Evolutionary conservation across 177 flowering plant genomes (phyloP).

Genomic region (Vitis hybrid): DNA sequence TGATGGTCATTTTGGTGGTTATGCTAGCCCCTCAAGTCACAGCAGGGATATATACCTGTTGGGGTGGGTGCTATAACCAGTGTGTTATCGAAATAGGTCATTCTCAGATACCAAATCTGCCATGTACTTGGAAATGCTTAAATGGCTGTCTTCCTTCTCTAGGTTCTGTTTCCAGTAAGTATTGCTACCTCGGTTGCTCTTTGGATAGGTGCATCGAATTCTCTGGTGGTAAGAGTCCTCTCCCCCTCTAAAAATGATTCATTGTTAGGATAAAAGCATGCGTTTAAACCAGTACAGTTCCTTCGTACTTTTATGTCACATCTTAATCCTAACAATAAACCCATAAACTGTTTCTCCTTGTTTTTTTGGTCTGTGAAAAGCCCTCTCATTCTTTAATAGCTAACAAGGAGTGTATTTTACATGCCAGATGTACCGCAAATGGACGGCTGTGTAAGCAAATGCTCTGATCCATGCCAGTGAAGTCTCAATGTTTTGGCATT

Average conservation of each 20-base stretch:
- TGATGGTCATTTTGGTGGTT: not conserved
- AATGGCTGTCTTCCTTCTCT: not conserved
- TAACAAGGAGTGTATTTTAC: too few species aligned
- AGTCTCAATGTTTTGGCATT: too few species aligned
- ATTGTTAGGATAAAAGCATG: not conserved
- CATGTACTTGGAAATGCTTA: not conserved
- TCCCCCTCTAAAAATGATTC: not conserved
- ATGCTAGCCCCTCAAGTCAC: not conserved
- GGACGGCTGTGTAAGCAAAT: too few species aligned
- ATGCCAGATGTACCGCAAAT: too few species aligned
- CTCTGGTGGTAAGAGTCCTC: not conserved
- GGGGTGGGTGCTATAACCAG: conserved; percentile 5
- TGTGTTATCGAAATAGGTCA: not conserved
- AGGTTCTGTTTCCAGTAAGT: not conserved
- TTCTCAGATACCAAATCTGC: not conserved
- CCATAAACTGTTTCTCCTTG: too few species aligned
- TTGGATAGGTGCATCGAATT: not conserved
- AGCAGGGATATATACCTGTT: not conserved
- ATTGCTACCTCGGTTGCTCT: not conserved
- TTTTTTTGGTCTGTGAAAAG: too few species aligned
- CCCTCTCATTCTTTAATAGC: too few species aligned
- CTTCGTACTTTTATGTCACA: too few species aligned
- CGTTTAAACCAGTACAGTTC: not conserved
- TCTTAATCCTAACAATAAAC: not conserved
- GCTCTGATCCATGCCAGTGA: too few species aligned